Base-by-base conservation (phyloP, 169 alveolate genomes). In the Plasmodium vivax region DNA sequence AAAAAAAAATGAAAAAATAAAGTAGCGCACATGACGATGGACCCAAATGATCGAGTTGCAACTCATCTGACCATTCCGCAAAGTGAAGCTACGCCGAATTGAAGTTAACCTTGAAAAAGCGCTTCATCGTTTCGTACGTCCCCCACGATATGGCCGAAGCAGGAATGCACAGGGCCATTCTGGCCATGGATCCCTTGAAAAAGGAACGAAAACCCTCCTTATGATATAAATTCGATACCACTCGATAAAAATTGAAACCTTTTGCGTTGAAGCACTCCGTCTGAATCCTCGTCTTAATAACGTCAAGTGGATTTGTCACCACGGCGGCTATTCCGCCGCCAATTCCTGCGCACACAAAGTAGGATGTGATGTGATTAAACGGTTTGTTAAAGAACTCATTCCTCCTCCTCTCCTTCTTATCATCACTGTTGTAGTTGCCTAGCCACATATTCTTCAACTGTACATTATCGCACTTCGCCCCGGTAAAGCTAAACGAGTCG, bases 61-160 rank as follows among this genome's bases (percentile, higher is more conserved):
- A 62, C 75, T 23, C 34, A 62, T 62, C 10, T 62, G n/a, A 5
- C 7, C 75, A 62, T 14, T 16, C 34, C 75, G 36, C 75, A 3
- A 62, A 62, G 34, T 62, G 75, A 84, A 74, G 36, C 71, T 80
- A 88, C 45, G 30, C 83, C n/a, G 87, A 56, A 56, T 88, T 91
- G 54, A 91, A 82, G 72, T 91, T 81, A 43, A 91, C 43, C 71
- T 91, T 91, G 41, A 91, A 91, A 91, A 91, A 91, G 23, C 83
- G 75, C 71, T 98, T 98, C 87, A 98, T 97, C 8, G 98, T 93
- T 95, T 98, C 99, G 93, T 98, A 98, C 10, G 99, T 97, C 32
- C 99, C 99, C 99, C 99, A 98, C 14, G 99, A 98, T 16, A 98
- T 95, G 6, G 99, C 99, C 51, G 98, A 98, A n/a, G 99, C 98